Percentiles rank a stretch among this genome's conserved stretches.
Evolutionary conservation across 2,329 filamentous ascomycete species (phyloP).

Genomic region (Penicillium sp.): DNA sequence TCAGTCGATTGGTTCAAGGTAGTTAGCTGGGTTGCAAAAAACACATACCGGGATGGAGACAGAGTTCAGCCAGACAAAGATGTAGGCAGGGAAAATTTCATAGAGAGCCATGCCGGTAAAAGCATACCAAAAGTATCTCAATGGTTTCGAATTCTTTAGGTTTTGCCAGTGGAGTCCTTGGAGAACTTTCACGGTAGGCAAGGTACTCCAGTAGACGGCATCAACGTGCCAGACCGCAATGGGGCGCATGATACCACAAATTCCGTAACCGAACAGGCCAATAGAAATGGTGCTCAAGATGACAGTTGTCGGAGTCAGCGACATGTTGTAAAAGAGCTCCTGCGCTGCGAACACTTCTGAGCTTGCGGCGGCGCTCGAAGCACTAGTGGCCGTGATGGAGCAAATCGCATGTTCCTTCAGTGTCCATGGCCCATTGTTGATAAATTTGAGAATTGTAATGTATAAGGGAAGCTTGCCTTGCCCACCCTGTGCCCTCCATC

Average conservation of each 20-base stretch:
- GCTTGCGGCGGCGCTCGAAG: slow-evolving; percentile 49
- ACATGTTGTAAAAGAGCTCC: slow-evolving; percentile 53
- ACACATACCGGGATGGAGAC: slow-evolving; percentile 48
- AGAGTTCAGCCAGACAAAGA: slow-evolving; percentile 56
- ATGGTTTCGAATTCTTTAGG: slow-evolving; percentile 50
- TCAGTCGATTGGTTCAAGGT: background rate
- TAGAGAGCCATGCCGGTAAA: slow-evolving; percentile 51
- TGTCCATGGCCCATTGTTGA: slow-evolving; percentile 54
- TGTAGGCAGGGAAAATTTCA: slow-evolving; percentile 56
- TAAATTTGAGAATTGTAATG: slow-evolving; percentile 43
- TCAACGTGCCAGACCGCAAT: slow-evolving; percentile 57
- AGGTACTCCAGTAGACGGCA: slow-evolving; percentile 55
- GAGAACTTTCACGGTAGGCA: slow-evolving; percentile 54
- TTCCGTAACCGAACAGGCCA: slow-evolving; percentile 55
- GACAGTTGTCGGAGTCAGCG: slow-evolving; percentile 47
- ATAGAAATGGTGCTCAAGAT: slow-evolving; percentile 54
- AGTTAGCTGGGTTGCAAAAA: background rate
- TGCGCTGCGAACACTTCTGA: slow-evolving; percentile 49
- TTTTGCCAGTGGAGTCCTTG: slow-evolving; percentile 56
- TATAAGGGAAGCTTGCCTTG: slow-evolving; percentile 44
- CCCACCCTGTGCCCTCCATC: slow-evolving; percentile 47
- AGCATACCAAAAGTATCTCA: slow-evolving; percentile 54
- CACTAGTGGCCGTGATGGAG: slow-evolving; percentile 55
- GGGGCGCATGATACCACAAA: slow-evolving; percentile 54
- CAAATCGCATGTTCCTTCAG: slow-evolving; percentile 58